Base-by-base conservation (phyloP, 163 green algal species). In the Chlorella variabilis region DNA sequence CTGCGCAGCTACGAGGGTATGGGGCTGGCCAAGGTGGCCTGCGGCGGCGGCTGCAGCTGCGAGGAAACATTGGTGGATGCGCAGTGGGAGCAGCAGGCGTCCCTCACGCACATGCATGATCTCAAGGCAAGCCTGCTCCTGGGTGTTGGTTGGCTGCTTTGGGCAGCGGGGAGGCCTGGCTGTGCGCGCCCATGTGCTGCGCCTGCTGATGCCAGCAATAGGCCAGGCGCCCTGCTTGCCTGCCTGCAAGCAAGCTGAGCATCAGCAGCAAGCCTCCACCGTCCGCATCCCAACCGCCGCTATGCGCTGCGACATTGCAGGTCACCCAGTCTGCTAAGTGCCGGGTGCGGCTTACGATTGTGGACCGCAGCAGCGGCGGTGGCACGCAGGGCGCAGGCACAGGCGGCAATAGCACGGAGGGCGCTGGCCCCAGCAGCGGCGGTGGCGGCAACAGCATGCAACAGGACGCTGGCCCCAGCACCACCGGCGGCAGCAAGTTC, bases 1-100 rank as follows among this genome's bases (percentile, higher is more conserved):
- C n/a, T 79, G 23, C 36, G 54, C 71, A 68, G 49, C 33, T 78
- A 78, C 25, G 17, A 41, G 2, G 73, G 38, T n/a, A 70, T 58
- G 73, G 73, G 73, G 2, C 13, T 58, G 25, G 73, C 73, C 0
- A 9, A 17, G 36, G 56, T 79, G 36, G 39, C 31, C 23, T 79
- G 73, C 73, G n/a, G 27, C 9, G 27, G 27, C 2, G 73, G 56
- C 54, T 79, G 73, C 73, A 33, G 9, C 27, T 79, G 73, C 38
- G 0, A 3, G 9, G 5, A 41, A 3, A 59, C 9, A 11, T 13
- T 11, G 15, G 8, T 67, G 3, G 38, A 79, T 17, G 54, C 13
- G 27, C n/a, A 29, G 7, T 79, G 73, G 73, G 25, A 56, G 54
- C 59, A 56, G 38, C 38, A 7, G 1, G 51, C 38, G 36, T 70